Evolutionary conservation across 441 rosid species (phyloP).

Genomic region (Erysimum cheiri): DNA sequence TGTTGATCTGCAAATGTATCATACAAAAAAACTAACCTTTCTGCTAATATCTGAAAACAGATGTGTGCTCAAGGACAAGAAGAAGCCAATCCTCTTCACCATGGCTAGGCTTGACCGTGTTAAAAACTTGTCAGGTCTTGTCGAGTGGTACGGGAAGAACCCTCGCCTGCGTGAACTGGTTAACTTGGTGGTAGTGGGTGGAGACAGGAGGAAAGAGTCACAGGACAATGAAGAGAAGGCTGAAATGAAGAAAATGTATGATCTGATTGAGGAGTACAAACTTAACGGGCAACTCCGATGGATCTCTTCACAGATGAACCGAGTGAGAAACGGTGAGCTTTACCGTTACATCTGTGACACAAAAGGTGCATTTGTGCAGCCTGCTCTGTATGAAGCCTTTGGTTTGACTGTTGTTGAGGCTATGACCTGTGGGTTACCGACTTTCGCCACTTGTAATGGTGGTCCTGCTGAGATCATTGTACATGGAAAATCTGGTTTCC

Average conservation of each 20-base stretch:
- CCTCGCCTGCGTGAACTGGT: conserved; percentile 61
- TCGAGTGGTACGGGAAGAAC: conserved; percentile 93
- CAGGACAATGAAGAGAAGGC: conserved; percentile 82
- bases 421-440: conserved; percentile 55
- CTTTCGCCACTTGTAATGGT: conserved; percentile 63
- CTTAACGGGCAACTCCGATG: conserved; percentile 87
- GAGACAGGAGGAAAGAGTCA: conserved; percentile 82
- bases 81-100: conserved; percentile 86
- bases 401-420: conserved; percentile 56
- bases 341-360: conserved; percentile 52
- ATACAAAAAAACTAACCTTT: background rate
- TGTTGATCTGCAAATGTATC: background rate
- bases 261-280: conserved; percentile 67
- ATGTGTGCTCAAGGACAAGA: conserved; percentile 72
- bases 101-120: conserved; percentile 98
- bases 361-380: conserved; percentile 55
- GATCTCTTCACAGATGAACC: conserved; percentile 70
- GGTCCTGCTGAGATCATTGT: conserved; percentile 97
- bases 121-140: conserved; percentile 83
- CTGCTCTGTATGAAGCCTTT: conserved; percentile 53
- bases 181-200: conserved; percentile 92
- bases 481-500: conserved; percentile 86
- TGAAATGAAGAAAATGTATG: conserved; percentile 86
- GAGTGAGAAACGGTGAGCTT: conserved; percentile 51
- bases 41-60: conserved; percentile 42